Conservation (phyloP, 192 early-diverging fungal genomes). For the Gamsiella multidivaricata region DNA sequence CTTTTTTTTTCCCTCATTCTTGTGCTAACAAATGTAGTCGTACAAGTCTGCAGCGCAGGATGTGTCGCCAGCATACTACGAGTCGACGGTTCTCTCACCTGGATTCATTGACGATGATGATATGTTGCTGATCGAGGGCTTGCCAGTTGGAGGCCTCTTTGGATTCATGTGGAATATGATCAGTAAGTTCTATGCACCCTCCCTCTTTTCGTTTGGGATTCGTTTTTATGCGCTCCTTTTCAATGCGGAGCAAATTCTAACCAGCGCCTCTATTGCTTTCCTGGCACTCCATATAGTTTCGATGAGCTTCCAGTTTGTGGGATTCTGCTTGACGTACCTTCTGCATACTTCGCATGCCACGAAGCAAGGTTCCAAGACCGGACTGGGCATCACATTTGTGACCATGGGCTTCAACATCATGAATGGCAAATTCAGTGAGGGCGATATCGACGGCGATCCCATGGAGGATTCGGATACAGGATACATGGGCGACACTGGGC, state of each 20-base stretch:
- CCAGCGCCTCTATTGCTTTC: not conserved
- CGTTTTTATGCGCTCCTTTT: too few species aligned
- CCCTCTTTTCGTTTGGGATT: not conserved
- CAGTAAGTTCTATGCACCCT: slow-evolving; percentile 51
- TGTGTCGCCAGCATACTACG: slow-evolving; percentile 47
- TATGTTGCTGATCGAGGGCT: slow-evolving; percentile 83
- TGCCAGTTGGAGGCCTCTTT: slow-evolving; percentile 88
- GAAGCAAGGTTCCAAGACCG: slow-evolving; percentile 80
- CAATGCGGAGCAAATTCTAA: not conserved
- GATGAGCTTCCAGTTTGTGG: slow-evolving; percentile 84
- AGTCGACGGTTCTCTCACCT: slow-evolving; percentile 59
- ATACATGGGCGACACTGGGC: slow-evolving; percentile 31
- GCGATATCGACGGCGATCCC: slow-evolving; percentile 24
- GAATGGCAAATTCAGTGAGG: slow-evolving; percentile 54
- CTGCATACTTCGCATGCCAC: slow-evolving; percentile 93
- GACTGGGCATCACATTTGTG: slow-evolving; percentile 86
- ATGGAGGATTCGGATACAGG: slow-evolving; percentile 17
- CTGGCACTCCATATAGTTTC: slow-evolving; percentile 64
- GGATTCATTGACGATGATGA: slow-evolving; percentile 81
- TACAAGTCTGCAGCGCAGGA: slow-evolving; percentile 48
- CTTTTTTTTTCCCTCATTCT: not conserved
- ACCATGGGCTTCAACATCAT: slow-evolving; percentile 81
- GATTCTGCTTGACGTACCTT: slow-evolving; percentile 93
- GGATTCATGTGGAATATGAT: slow-evolving; percentile 87
- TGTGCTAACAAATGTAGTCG: slow-evolving; percentile 16